Evolutionary conservation across 179 eudicot genomes (phyloP).

Genomic region (Spergularia azorica): DNA sequence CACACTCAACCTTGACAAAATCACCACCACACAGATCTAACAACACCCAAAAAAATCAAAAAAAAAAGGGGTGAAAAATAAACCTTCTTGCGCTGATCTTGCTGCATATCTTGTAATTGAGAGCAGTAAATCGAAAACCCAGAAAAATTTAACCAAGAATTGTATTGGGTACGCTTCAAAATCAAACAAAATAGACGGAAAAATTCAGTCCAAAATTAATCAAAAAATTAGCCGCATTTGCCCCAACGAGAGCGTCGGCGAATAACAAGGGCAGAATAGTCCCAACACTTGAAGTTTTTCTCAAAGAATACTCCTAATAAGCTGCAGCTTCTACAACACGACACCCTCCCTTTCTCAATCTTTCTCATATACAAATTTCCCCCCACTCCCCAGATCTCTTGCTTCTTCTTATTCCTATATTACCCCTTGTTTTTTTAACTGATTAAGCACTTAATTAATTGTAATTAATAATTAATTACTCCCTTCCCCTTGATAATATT

Average conservation of each 20-base stretch:
- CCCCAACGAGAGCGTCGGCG: slow-evolving; percentile 48
- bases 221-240: slow-evolving; percentile 49
- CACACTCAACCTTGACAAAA: slow-evolving; percentile 19
- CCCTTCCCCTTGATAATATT: neutral
- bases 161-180: neutral
- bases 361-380: slow-evolving; percentile 23
- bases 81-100: slow-evolving; percentile 80
- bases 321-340: neutral
- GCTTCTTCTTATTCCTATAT: neutral
- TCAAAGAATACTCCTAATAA: neutral
- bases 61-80: neutral
- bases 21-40: neutral
- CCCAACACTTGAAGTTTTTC: slow-evolving; percentile 5
- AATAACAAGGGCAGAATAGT: slow-evolving; percentile 34
- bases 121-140: slow-evolving; percentile 20
- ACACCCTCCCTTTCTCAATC: slow-evolving; percentile 10
- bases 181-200: neutral
- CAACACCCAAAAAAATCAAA: neutral
- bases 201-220: neutral
- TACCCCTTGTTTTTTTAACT: neutral
- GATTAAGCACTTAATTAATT: neutral
- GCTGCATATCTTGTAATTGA: slow-evolving; percentile 46
- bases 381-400: slow-evolving; percentile 23
- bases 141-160: slow-evolving; percentile 2
- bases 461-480: neutral